Evolutionary conservation across 2,329 filamentous ascomycete species (phyloP).

Genomic region (Orbilia quercus): DNA sequence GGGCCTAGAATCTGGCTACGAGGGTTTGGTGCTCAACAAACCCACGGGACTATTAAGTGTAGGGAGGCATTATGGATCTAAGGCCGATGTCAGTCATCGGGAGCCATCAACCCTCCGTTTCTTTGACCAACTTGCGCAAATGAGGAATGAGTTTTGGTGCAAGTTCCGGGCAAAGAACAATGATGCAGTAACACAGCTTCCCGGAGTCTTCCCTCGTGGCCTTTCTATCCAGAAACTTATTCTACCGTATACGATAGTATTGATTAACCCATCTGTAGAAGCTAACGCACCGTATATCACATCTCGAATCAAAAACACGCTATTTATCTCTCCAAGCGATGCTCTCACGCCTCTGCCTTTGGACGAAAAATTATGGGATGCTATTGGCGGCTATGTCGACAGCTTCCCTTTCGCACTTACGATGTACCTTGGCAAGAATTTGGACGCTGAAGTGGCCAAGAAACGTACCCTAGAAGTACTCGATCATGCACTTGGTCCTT

Average conservation of each 20-base stretch:
- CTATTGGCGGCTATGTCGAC: slow-evolving; percentile 19
- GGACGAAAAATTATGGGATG: background rate
- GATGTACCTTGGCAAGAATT: background rate
- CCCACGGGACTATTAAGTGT: background rate
- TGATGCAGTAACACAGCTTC: background rate
- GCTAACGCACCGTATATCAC: slow-evolving; percentile 2
- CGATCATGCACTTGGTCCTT: background rate
- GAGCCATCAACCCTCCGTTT: slow-evolving; percentile 11
- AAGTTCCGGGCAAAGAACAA: background rate
- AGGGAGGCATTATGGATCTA: background rate
- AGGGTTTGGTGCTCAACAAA: slow-evolving; percentile 2
- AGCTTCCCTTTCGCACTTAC: slow-evolving; percentile 7
- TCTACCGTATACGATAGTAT: background rate
- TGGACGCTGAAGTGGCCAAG: background rate
- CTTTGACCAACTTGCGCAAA: slow-evolving; percentile 22
- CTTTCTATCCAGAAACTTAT: slow-evolving; percentile 16
- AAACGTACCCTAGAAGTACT: background rate
- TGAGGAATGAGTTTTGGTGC: slow-evolving; percentile 24
- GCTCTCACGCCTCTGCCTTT: background rate
- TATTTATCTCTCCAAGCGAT: background rate
- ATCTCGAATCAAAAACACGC: background rate
- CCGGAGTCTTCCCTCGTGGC: slow-evolving; percentile 13
- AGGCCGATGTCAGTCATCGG: background rate
- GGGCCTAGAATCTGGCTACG: slow-evolving; percentile 9
- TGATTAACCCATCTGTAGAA: background rate